A percentile compares a stretch with the other conserved stretches of the same genome.
These are phyloP conservation scores for Bolboschoenus planiculmis DNA, from an alignment of 176 grass and related monocot species.

Conservation along the genomic window DNA sequence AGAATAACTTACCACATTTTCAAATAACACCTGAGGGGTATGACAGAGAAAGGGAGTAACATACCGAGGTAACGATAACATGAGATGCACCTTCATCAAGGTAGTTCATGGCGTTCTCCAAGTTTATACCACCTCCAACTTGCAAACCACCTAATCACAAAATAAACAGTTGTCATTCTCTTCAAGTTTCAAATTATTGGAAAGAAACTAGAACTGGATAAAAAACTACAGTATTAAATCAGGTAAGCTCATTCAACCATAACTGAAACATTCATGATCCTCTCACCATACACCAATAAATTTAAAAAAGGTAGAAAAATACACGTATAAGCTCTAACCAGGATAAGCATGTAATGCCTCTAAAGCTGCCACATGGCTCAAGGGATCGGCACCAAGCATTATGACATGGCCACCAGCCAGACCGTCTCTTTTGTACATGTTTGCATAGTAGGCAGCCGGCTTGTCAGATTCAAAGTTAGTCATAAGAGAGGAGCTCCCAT, in stretches of 20 bases:
- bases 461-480: constrained; percentile 93
- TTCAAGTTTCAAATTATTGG: not conserved
- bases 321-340: constrained; percentile 35
- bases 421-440: constrained; percentile 57
- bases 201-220: not conserved
- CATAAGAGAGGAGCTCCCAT: constrained; percentile 33
- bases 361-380: constrained; percentile 53
- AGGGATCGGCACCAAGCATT: constrained; percentile 78
- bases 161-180: not conserved
- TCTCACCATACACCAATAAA: not conserved
- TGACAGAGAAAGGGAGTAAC: not conserved
- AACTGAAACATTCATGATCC: not conserved
- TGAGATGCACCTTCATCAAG: constrained; percentile 91
- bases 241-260: not conserved
- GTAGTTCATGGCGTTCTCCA: constrained; percentile 66
- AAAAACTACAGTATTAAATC: not conserved
- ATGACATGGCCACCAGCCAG: constrained; percentile 75
- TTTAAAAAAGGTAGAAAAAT: not conserved
- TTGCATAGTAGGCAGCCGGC: constrained; percentile 51
- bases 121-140: constrained; percentile 95
- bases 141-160: constrained; percentile 71
- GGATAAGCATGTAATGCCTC: constrained; percentile 70
- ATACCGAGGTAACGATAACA: constrained; percentile 89
- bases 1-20: not conserved
- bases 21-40: not conserved